Base-by-base conservation (phyloP, 352 stramenopile species). In the Globisporangium iwayamae region DNA sequence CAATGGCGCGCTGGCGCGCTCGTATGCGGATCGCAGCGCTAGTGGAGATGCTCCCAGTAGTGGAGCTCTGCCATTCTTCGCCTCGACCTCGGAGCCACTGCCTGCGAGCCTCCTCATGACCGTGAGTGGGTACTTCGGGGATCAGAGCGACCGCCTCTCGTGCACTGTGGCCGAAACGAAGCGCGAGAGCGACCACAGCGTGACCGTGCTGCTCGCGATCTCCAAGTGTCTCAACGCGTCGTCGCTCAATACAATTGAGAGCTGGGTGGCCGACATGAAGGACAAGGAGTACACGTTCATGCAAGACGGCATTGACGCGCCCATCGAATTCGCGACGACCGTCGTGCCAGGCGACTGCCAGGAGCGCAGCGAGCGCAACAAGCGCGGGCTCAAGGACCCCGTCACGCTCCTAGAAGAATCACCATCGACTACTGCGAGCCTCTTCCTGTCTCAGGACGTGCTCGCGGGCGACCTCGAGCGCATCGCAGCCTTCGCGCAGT, bases 221-320 rank as follows among this genome's bases (percentile, higher is more conserved):
- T 88, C 79, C 55, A 85, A 88, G 61, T 89, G 82, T 38, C 56
- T 89, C 18, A 75, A 76, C 61, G 59, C 82, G 30, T 62, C 63
- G 46, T 55, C 71, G n/a, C 45, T 91, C 8, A 61, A 51, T 6
- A 56, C 68, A 14, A 73, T 89, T 9, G 69, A 87, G 11, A 68
- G 70, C 13, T 89, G 82, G 82, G 68, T 91, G 30, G 56, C 50
- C 6, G 16, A 60, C 32, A 62, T 65, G 38, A 65, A 69, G 28
- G 47, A 57, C 39, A 32, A 64, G 39, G 47, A 68, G 63, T 56
- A 59, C 54, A 43, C 55, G 28, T 63, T 55, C 9, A 43, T 68
- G 11, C 63, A 63, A 20, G 58, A 56, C 34, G 57, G 51, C 41
- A 43, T 50, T n/a, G 45, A 48, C 10, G 50, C 48, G 1, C 46